A percentile compares a stretch with the other conserved stretches of the same genome.
Conservation (phyloP, 192 early-diverging fungal species). For the Coemansia sp. region DNA sequence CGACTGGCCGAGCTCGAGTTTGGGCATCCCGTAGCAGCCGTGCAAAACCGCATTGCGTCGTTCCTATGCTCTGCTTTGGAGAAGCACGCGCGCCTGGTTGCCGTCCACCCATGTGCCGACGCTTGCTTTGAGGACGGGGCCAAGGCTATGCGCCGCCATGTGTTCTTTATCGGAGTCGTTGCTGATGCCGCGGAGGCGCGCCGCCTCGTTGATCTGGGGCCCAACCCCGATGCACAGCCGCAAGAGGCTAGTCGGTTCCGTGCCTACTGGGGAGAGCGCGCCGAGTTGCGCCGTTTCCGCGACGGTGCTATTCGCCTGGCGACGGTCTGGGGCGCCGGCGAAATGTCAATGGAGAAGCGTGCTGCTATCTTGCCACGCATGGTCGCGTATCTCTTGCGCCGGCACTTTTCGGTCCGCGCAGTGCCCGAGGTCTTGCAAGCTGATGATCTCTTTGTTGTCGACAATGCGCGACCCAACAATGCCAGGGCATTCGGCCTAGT, state of each 20-base stretch:
- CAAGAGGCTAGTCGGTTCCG: conserved; percentile 69
- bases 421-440: conserved; percentile 22
- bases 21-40: conserved; percentile 30
- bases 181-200: conserved; percentile 66
- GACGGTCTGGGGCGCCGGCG: conserved; percentile 75
- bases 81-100: conserved; percentile 27
- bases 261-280: conserved; percentile 84
- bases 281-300: conserved; percentile 92
- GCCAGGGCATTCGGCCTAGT: conserved; percentile 1
- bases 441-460: conserved; percentile 21
- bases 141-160: conserved; percentile 36
- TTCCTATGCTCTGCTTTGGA: conserved; percentile 30
- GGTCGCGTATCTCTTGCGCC: conserved; percentile 72
- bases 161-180: conserved; percentile 72
- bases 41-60: conserved; percentile 22
- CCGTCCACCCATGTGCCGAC: conserved; percentile 55
- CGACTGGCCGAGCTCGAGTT: conserved; percentile 30
- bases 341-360: conserved; percentile 60
- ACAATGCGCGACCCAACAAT: conserved; percentile 11
- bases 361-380: conserved; percentile 78
- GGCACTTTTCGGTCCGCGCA: conserved; percentile 65
- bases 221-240: conserved; percentile 71
- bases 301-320: conserved; percentile 90
- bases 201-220: conserved; percentile 86
- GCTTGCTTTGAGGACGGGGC: conserved; percentile 58